Base-by-base conservation (phyloP, 345 rosid species). In the Linum tenue region DNA sequence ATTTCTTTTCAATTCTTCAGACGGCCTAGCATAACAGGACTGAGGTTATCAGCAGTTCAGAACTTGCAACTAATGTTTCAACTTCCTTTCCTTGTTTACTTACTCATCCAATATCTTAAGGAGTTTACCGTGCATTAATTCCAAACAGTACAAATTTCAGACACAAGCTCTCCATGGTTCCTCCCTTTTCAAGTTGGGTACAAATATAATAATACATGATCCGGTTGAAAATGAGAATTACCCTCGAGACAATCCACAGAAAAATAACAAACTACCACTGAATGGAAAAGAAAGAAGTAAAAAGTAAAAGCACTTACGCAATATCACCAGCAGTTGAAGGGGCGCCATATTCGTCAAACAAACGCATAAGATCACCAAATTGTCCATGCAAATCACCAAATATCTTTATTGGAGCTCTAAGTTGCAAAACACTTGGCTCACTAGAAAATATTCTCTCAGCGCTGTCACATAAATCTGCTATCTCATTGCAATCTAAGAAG, bases 311-410 rank as follows among this genome's bases (percentile, higher is more conserved):
- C 39, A 60, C 99, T 80, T 87, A 94, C 97, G 99, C 89, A 65
- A 94, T 91, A 79, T 94, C 99, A 75, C 99, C 99, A 71, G 99
- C 97, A 8, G 97, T 91, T 60, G 99, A 94, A 69, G 99, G 97
- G 56, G 96, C 70, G 63, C 99, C 99, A 75, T 94, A 94, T 77
- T 94, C 97, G 70, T 94, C 96, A 80, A 94, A 90, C 67, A 94
- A 91, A 67, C 97, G 95, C 97, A 94, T 94, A 69, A 94, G 95
- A 83, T 94, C 99, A 62, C 97, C 97, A 83, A 94, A 94, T 61
- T 94, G 99, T 50, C 99, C 99, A 68, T 94, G 99, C 68, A 94
- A 78, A 85, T 92, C 98, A 72, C 98, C 96, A 77, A 92, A 92
- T 70, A 92, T 92, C 78, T 92, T 92, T 35, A 89, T 84, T 37